phyloP scores from a whole-genome alignment of 2,329 filamentous ascomycete genomes.

The Alternaria novae-zelandiae region DNA sequence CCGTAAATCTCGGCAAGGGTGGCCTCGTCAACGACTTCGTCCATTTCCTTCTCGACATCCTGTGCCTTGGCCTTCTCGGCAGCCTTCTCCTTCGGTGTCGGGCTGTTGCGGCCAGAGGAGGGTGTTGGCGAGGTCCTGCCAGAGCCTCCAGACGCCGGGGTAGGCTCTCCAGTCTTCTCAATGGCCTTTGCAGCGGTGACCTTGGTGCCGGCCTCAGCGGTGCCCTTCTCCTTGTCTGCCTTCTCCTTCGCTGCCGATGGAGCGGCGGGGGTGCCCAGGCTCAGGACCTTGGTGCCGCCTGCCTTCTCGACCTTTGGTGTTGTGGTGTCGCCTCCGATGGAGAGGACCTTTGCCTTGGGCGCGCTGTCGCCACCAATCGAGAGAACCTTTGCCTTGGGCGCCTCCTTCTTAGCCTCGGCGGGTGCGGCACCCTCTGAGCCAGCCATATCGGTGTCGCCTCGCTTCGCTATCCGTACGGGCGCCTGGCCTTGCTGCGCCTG shows the following conservation, averaged over 20 bases:
- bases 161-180: conserved; percentile 81
- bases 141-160: conserved; percentile 56
- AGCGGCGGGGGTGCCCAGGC: conserved; percentile 66
- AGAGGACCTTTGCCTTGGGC: conserved; percentile 66
- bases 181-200: conserved; percentile 87
- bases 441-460: conserved; percentile 58
- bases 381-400: conserved; percentile 67
- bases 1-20: conserved; percentile 95
- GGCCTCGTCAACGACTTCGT: conserved; percentile 78
- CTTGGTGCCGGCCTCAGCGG: conserved; percentile 77
- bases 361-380: conserved; percentile 65
- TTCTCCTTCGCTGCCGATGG: conserved; percentile 58
- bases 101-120: conserved; percentile 84
- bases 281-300: conserved; percentile 72
- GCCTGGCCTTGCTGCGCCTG: conserved; percentile 57
- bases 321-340: conserved; percentile 62
- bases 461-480: conserved; percentile 68
- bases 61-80: conserved; percentile 74
- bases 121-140: conserved; percentile 82
- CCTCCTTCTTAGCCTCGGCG: conserved; percentile 48
- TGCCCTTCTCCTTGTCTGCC: conserved; percentile 51
- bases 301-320: conserved; percentile 62
- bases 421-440: conserved; percentile 54
- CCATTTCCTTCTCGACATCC: conserved; percentile 82
- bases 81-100: conserved; percentile 66